Percentiles rank a stretch among this genome's conserved stretches.
Conservation (phyloP, 164 flowering plant species). For the Dillenia turbinata region DNA sequence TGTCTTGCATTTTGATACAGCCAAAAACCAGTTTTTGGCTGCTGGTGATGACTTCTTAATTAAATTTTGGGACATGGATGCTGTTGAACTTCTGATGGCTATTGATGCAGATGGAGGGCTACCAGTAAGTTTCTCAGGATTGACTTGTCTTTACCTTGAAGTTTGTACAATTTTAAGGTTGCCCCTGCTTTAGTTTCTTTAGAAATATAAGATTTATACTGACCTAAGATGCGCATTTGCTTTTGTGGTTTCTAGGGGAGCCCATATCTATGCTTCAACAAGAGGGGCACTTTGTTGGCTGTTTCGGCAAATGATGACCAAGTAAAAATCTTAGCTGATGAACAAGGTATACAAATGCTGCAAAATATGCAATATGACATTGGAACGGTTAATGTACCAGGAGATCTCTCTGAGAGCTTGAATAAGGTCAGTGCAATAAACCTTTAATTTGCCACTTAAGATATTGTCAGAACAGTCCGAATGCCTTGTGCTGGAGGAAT, state of each 20-base stretch:
- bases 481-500: neutral
- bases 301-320: slow-evolving; percentile 52
- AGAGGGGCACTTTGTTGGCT: slow-evolving; percentile 62
- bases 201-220: neutral
- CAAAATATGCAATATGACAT: slow-evolving; percentile 25
- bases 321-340: slow-evolving; percentile 53
- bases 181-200: neutral
- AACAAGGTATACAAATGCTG: slow-evolving; percentile 33
- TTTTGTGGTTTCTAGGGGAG: slow-evolving; percentile 35
- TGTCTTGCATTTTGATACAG: slow-evolving; percentile 60
- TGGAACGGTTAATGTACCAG: slow-evolving; percentile 33
- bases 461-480: neutral
- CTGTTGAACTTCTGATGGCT: slow-evolving; percentile 43
- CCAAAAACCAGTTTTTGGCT: slow-evolving; percentile 51
- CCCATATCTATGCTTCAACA: slow-evolving; percentile 65
- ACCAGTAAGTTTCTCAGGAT: slow-evolving; percentile 37
- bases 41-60: slow-evolving; percentile 64
- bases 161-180: neutral
- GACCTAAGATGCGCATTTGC: neutral
- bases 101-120: slow-evolving; percentile 66
- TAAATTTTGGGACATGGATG: slow-evolving; percentile 82
- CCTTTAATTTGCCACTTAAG: neutral
- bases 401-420: slow-evolving; percentile 23
- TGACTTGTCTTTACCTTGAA: neutral
- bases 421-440: slow-evolving; percentile 24